phyloP scores from a whole-genome alignment of 208 protist species.

The Leishmania arabica region DNA sequence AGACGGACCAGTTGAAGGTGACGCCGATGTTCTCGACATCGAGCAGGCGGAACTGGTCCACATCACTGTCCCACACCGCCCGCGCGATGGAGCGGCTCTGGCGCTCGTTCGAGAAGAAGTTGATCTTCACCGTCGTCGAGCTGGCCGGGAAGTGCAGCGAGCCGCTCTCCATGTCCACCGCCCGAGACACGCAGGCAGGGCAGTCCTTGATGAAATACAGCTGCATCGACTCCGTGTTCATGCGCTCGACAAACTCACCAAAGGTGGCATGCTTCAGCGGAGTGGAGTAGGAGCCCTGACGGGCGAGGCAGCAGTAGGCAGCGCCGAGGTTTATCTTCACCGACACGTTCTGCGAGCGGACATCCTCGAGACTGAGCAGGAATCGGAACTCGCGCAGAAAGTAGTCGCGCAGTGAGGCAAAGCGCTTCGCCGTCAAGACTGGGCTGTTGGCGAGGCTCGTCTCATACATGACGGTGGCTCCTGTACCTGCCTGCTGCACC shows the following conservation, averaged over 20 bases:
- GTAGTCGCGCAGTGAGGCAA: constrained; percentile 66
- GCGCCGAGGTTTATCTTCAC: constrained; percentile 80
- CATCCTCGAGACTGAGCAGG: constrained; percentile 71
- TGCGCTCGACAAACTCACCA: constrained; percentile 81
- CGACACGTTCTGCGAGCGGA: constrained; percentile 73
- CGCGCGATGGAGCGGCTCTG: constrained; percentile 76
- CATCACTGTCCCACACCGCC: constrained; percentile 77
- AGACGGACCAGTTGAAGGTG: constrained; percentile 84
- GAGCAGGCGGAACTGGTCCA: constrained; percentile 74
- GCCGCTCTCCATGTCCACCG: constrained; percentile 78
- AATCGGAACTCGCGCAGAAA: constrained; percentile 75
- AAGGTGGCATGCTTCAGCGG: constrained; percentile 84
- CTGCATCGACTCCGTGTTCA: constrained; percentile 89
- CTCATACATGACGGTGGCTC: constrained; percentile 30
- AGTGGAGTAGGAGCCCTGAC: constrained; percentile 73
- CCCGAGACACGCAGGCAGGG: constrained; percentile 77
- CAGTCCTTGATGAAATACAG: constrained; percentile 87
- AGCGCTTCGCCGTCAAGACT: constrained; percentile 71
- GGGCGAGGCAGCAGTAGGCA: constrained; percentile 81
- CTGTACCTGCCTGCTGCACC: constrained; percentile 38
- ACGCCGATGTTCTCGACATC: constrained; percentile 86
- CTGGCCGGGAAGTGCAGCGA: constrained; percentile 64
- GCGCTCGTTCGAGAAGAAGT: constrained; percentile 84
- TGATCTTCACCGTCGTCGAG: constrained; percentile 78
- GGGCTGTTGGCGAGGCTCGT: constrained; percentile 65